phyloP scores from a whole-genome alignment of 176 grass and related monocot genomes.

The Secale cereale region DNA sequence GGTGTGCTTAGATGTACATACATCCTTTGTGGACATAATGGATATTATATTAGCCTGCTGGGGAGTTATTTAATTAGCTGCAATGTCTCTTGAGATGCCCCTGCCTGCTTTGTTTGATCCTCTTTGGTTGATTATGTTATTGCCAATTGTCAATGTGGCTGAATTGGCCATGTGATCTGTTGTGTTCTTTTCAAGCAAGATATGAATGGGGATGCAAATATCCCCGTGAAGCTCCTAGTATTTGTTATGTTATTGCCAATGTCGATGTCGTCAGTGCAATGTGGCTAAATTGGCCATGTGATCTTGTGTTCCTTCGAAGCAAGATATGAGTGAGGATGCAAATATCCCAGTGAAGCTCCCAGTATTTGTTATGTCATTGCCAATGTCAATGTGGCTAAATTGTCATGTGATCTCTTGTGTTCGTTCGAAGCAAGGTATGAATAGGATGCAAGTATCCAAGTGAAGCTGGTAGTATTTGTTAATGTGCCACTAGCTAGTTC shows the following conservation, averaged over 20 bases:
- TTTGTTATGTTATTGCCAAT: not conserved
- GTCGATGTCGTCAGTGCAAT: not conserved
- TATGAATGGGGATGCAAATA: too few relatives aligned
- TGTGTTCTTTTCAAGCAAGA: too few relatives aligned
- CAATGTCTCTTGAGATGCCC: not conserved
- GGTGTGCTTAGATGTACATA: conserved; percentile 66
- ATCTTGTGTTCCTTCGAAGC: conserved; percentile 4
- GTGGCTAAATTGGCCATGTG: conserved; percentile 20
- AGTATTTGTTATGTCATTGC: too few relatives aligned
- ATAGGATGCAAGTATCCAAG: not conserved
- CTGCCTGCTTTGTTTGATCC: conserved; percentile 24
- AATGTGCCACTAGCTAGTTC: not conserved
- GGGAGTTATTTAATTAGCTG: conserved; percentile 24
- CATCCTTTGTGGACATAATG: conserved; percentile 50
- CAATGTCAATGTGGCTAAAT: not conserved
- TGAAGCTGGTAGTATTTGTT: not conserved
- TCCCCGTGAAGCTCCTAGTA: too few relatives aligned
- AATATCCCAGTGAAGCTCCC: not conserved
- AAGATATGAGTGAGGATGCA: not conserved
- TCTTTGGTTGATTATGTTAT: not conserved
- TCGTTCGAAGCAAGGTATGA: not conserved
- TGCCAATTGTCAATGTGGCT: not conserved
- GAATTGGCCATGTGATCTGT: too few relatives aligned
- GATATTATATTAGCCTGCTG: conserved; percentile 49
- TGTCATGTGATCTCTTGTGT: conserved; percentile 15